A percentile compares a stretch with the other conserved stretches of the same genome.
phyloP scores from a whole-genome alignment of 441 rosid species.

The Erodium texanum region DNA sequence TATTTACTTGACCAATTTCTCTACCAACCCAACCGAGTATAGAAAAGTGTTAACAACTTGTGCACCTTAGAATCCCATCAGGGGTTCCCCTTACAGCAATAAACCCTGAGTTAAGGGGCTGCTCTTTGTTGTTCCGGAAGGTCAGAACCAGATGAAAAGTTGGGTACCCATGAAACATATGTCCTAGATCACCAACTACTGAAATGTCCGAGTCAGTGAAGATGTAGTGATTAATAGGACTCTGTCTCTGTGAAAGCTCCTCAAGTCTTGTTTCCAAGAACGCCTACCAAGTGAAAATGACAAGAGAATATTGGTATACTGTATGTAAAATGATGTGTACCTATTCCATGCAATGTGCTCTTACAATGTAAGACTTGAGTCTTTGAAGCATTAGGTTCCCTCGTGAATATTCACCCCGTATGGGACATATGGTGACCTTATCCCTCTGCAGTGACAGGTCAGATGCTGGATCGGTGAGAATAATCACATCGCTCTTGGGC shows the following conservation, averaged over 20 bases:
- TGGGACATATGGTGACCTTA: constrained; percentile 49
- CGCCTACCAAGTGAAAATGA: constrained; percentile 30
- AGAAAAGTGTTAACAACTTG: not conserved
- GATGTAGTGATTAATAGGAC: constrained; percentile 48
- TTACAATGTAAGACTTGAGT: constrained; percentile 97
- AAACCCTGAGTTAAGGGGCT: constrained; percentile 90
- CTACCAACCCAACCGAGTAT: not conserved
- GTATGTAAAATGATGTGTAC: no score
- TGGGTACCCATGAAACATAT: constrained; percentile 46
- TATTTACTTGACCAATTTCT: not conserved
- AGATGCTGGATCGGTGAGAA: constrained; percentile 87
- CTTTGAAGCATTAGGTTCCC: constrained; percentile 92
- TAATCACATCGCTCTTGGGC: constrained; percentile 59
- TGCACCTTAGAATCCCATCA: constrained; percentile 66
- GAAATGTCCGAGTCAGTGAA: constrained; percentile 87
- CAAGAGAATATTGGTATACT: not conserved
- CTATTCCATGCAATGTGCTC: constrained; percentile 52
- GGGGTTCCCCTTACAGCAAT: constrained; percentile 83
- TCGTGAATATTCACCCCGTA: constrained; percentile 74
- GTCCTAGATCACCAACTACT: constrained; percentile 58
- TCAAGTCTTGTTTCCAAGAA: constrained; percentile 56
- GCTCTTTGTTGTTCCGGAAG: constrained; percentile 84
- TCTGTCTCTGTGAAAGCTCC: constrained; percentile 29
- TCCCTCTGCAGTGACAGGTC: constrained; percentile 43
- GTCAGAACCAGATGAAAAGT: constrained; percentile 77